Evolutionary conservation across 1,284 basidiomycete genomes (phyloP), one percentile per base, ranked within the genome.

Genomic region (Tremellales sp.): DNA sequence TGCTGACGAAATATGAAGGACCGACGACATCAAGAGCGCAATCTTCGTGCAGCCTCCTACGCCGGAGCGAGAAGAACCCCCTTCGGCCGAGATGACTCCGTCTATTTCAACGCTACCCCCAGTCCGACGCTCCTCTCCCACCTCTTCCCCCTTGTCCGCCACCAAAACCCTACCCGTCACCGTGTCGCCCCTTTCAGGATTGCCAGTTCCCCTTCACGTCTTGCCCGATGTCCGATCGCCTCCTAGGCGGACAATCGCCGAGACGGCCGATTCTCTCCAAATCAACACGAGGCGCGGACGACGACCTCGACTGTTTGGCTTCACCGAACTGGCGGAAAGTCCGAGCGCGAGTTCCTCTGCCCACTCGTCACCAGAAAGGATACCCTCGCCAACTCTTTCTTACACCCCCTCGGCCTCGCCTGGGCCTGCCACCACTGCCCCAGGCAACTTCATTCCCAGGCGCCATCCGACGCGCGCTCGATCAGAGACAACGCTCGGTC

Each of bases 221-320:
- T 48, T 72, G 4, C 68, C 70, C 3, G 66, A 68, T 45, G 68
- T 72, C 21, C 61, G 70, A 18, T 71, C 68, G 1, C 65, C 66
- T 10, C 66, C 68, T 1, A 56, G 59, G 13, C 57, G 60, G 27
- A 54, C 48, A 13, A 43, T 63, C 16, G 53, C 58, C 41, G 55
- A 62, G 53, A 44, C 56, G 19, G 38, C 60, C 13, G 60, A 66
- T 42, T 58, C 62, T 22, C 36, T 63, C 13, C 52, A 53, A 29
- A 18, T 65, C 14, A n/a, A n/a, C n/a, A 48, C 57, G 29, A 37
- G 50, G 44, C 45, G 68, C 21, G 61, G 63, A 9, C 51, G 67
- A n/a, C 60, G 71, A 44, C 63, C 70, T 3, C 45, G 61, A n/a
- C 48, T 73, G 28, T 71, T 72, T 43, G 71, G 71, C 1, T 73